These are phyloP conservation scores for Corylus americana DNA, from an alignment of 306 rosid genomes.

Conservation along the genomic window DNA sequence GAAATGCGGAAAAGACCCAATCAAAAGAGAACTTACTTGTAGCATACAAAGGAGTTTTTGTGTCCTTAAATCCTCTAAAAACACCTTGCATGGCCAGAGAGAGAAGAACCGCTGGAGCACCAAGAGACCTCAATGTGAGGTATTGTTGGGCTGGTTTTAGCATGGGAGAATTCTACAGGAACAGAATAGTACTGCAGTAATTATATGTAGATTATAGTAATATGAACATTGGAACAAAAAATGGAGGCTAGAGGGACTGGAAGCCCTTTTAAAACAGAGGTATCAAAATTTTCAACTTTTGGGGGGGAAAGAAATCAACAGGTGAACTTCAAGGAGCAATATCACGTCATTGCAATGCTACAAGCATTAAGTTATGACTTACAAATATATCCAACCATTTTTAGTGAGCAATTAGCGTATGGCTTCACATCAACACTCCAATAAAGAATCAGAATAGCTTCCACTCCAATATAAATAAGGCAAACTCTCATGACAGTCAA, in stretches of 20 bases:
- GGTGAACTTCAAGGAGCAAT: background rate
- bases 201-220: background rate
- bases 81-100: slow-evolving; percentile 96
- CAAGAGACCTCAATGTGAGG: slow-evolving; percentile 81
- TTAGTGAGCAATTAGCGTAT: background rate
- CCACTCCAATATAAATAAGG: background rate
- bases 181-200: background rate
- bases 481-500: background rate
- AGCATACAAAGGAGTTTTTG: slow-evolving; percentile 88
- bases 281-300: background rate
- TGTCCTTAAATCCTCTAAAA: slow-evolving; percentile 92
- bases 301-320: background rate
- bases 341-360: background rate
- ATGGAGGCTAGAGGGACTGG: background rate
- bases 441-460: background rate
- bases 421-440: background rate
- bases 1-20: background rate
- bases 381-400: background rate
- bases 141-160: slow-evolving; percentile 69
- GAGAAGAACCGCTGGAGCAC: slow-evolving; percentile 98
- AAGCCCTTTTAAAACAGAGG: background rate
- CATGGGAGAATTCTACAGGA: slow-evolving; percentile 77
- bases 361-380: background rate
- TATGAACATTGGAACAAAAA: slow-evolving; percentile 15
- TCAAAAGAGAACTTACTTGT: slow-evolving; percentile 45